Conservation (phyloP, 176 grass and related monocot species). For the Juncus inflexus region DNA sequence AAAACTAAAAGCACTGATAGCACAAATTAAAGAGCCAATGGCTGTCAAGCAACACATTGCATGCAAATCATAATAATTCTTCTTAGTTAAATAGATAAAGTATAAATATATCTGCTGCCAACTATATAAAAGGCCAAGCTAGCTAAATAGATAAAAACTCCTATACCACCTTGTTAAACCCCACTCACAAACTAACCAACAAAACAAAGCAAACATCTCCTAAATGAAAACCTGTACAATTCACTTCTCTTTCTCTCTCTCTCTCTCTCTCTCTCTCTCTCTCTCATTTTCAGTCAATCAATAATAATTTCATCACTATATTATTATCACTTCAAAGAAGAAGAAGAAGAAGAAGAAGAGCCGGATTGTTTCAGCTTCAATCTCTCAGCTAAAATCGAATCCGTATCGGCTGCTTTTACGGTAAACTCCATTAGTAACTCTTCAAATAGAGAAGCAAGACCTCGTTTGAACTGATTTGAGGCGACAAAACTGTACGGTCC, state of each 20-base stretch:
- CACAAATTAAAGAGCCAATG: too few relatives aligned
- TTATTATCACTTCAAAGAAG: background rate
- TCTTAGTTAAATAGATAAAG: too few relatives aligned
- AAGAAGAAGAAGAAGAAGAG: conserved; percentile 3
- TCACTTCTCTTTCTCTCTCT: conserved; percentile 1
- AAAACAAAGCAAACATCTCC: background rate
- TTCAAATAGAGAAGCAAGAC: conserved; percentile 52
- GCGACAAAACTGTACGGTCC: background rate
- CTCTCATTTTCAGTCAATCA: conserved; percentile 14
- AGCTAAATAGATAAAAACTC: too few relatives aligned
- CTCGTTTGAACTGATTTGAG: conserved; percentile 27
- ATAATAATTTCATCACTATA: background rate
- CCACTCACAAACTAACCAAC: too few relatives aligned
- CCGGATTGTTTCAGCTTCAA: conserved; percentile 35
- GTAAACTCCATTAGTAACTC: conserved; percentile 93
- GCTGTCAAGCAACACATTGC: too few relatives aligned
- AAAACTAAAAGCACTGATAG: too few relatives aligned
- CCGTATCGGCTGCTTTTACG: conserved; percentile 78
- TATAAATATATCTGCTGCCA: too few relatives aligned
- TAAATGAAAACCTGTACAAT: conserved; percentile 27
- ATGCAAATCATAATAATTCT: too few relatives aligned
- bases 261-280: too few relatives aligned
- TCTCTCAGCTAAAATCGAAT: conserved; percentile 53
- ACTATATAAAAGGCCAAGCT: too few relatives aligned
- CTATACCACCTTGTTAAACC: too few relatives aligned